Conservation (phyloP, 148 eudicot genomes). For the Heliamphora exappendiculata region DNA sequence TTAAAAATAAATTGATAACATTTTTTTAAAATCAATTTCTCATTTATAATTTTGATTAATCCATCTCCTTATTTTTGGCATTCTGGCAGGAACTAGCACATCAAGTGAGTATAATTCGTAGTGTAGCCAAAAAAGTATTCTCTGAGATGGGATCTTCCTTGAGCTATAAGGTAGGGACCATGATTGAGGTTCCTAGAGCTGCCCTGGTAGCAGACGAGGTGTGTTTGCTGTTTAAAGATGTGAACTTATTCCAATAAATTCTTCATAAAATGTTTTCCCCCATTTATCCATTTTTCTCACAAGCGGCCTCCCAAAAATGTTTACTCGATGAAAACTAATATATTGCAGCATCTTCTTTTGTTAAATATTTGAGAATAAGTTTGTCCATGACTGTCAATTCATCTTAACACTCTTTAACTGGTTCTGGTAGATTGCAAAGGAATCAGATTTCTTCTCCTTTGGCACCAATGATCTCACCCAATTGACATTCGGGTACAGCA, state of each 20-base stretch:
- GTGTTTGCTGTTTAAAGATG: not conserved
- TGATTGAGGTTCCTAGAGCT: conserved; percentile 97
- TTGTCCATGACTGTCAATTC: not conserved
- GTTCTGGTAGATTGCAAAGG: conserved; percentile 63
- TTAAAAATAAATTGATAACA: not conserved
- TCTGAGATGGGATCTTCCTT: conserved; percentile 66
- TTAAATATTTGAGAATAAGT: not conserved
- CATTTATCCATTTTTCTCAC: too few species aligned
- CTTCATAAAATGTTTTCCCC: not conserved
- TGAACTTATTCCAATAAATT: not conserved
- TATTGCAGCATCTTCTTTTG: not conserved
- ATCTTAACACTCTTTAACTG: not conserved
- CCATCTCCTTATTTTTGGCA: not conserved
- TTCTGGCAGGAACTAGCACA: conserved; percentile 67
- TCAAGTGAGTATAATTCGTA: conserved; percentile 64
- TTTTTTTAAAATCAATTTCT: too few species aligned
- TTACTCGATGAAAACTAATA: too few species aligned
- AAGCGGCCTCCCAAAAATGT: not conserved
- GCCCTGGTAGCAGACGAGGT: conserved; percentile 99
- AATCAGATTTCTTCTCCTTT: conserved; percentile 95
- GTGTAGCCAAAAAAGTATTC: conserved; percentile 70
- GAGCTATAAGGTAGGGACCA: conserved; percentile 80
- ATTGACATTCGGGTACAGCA: conserved; percentile 95
- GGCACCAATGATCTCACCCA: conserved; percentile 98
- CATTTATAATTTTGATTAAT: not conserved